Evolutionary conservation across 305 asterid species (phyloP), one percentile per base, ranked within the genome.

Genomic region (Fraxinus sp.): DNA sequence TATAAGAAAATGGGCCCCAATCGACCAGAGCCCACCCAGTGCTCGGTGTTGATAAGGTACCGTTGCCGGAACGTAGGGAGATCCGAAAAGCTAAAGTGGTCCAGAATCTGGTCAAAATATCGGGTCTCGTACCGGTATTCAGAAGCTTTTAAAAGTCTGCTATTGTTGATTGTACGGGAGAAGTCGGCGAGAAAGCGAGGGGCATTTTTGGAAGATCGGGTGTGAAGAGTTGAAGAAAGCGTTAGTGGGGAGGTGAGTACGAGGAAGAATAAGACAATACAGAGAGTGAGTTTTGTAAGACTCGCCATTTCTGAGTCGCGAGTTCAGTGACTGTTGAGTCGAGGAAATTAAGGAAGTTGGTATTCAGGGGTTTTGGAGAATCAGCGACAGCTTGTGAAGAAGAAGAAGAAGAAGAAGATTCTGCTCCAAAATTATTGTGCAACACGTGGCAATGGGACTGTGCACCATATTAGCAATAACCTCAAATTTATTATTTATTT

Each of bases 1-100:
- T 95, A 95, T 82, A 94, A 78, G 89, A 95, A 94, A 77, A 95
- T 92, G 66, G 98, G 98, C 7, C 88, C 97, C 78, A 57, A 44
- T 0, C 79, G 79, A 22, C 83, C 83, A 24, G 97, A 91, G 28
- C 97, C 98, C 70, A 86, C 62, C 98, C 97, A 95, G 83, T 94
- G 84, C 9, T 92, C 88, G 32, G 92, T 89, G 87, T 86, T 95
- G 85, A 94, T 92, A 3, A 95, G 92, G 83, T 91, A 95, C 37
- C 94, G 95, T 83, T 95, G 98, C 2, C 88, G 90, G 82, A 92
- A 95, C 33, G 81, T 87, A 5, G 97, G 94, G 14, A 89, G 90
- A 46, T 84, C 87, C 28, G 84, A 77, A 79, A 95, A 95, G 89
- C 98, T 90, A 92, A 95, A 95, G 83, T 95, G 98, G 78, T 95